Evolutionary conservation across 176 grass and related monocot genomes (phyloP).

Genomic region (Oryza longistaminata): DNA sequence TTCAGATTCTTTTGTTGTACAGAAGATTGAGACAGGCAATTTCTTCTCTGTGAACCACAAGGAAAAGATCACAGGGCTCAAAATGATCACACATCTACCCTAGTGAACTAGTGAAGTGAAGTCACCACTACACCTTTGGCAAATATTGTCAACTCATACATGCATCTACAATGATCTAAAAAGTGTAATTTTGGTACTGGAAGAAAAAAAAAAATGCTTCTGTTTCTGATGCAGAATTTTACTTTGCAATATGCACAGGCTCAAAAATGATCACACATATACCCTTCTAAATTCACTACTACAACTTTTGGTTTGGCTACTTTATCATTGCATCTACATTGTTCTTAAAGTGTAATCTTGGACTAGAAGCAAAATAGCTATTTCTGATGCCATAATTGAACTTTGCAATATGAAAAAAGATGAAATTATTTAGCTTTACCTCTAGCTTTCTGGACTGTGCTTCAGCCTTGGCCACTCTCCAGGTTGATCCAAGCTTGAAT

Average conservation of each 20-base stretch:
- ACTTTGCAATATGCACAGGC: background rate
- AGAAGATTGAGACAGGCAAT: background rate
- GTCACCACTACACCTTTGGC: background rate
- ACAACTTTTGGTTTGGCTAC: background rate
- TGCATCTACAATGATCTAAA: background rate
- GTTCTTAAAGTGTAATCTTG: background rate
- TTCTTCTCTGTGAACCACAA: conserved; percentile 10
- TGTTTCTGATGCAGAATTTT: background rate
- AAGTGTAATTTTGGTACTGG: background rate
- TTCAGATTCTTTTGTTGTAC: conserved; percentile 8
- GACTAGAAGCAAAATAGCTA: background rate
- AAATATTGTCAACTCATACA: background rate
- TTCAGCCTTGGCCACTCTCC: conserved; percentile 95
- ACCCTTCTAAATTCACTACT: background rate
- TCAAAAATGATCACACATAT: too few relatives aligned
- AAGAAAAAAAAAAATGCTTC: background rate
- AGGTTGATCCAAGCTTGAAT: conserved; percentile 97
- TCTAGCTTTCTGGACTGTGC: conserved; percentile 95
- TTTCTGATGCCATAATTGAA: background rate
- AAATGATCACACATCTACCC: conserved; percentile 19
- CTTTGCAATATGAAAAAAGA: background rate
- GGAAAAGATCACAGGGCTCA: background rate
- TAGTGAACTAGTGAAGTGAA: background rate
- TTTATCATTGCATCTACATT: background rate
- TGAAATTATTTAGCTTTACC: conserved; percentile 39